These are phyloP conservation scores for Cladophialophora bantiana DNA, from an alignment of 2,329 filamentous ascomycete genomes.

Conservation along the genomic window DNA sequence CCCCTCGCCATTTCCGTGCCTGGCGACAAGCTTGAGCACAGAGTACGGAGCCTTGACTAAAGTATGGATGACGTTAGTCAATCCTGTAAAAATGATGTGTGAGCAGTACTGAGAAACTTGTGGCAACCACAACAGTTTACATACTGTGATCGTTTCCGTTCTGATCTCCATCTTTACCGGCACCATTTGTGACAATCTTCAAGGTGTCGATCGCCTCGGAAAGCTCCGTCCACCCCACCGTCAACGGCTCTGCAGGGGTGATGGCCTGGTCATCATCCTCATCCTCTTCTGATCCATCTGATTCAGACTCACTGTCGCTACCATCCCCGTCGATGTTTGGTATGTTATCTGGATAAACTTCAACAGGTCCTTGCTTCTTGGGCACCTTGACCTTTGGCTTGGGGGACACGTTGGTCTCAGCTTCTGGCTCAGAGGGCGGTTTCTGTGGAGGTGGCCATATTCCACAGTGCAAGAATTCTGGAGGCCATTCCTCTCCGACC, in stretches of 20 bases:
- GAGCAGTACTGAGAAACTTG: background rate
- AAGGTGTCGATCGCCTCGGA: conserved; percentile 21
- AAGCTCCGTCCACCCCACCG: conserved; percentile 12
- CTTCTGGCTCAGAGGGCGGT: background rate
- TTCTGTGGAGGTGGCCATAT: conserved; percentile 20
- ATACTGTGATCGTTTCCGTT: conserved; percentile 17
- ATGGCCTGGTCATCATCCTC: conserved; percentile 5
- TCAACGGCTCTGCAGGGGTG: conserved; percentile 1
- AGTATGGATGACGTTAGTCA: background rate
- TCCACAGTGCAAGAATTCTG: conserved; percentile 28
- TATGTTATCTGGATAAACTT: conserved; percentile 3
- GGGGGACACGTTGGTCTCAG: background rate
- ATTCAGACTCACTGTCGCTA: conserved; percentile 3
- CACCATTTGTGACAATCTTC: conserved; percentile 8
- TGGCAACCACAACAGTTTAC: background rate
- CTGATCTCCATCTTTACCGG: background rate
- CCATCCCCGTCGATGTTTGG: conserved; percentile 13
- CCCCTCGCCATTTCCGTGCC: conserved; percentile 14
- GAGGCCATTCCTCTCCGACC: conserved; percentile 10
- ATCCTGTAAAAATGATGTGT: background rate
- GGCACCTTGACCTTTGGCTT: background rate
- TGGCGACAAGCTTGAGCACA: conserved; percentile 28
- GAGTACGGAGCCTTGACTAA: conserved; percentile 28
- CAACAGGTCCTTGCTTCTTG: background rate
- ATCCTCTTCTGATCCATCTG: background rate